phyloP scores from a whole-genome alignment of 257 asterid genomes.

The Solanum ahanhuiri region DNA sequence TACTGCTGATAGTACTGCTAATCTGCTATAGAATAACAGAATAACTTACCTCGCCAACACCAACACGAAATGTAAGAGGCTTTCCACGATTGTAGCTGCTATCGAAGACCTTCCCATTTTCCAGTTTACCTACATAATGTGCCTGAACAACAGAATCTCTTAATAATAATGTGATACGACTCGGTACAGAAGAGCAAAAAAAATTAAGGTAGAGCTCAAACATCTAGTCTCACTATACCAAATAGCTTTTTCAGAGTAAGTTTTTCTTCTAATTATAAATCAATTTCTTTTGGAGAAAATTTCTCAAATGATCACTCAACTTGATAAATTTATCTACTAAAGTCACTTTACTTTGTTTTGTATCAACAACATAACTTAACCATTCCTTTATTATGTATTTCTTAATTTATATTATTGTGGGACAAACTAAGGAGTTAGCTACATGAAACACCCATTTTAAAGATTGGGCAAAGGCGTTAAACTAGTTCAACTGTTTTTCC shows the following conservation, averaged over 20 bases:
- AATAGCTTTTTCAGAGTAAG: not conserved
- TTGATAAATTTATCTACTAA: not conserved
- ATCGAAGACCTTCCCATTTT: constrained; percentile 76
- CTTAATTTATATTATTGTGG: not conserved
- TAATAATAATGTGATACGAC: not conserved
- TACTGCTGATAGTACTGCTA: too few species aligned
- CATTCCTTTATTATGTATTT: not conserved
- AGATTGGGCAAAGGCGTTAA: not conserved
- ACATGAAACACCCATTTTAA: not conserved
- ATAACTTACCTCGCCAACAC: constrained; percentile 73
- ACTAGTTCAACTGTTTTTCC: not conserved
- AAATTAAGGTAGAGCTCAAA: not conserved
- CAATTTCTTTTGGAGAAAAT: not conserved
- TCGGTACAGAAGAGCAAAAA: not conserved
- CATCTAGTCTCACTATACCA: not conserved
- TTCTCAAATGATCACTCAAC: not conserved
- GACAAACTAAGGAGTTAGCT: not conserved
- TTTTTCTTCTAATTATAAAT: not conserved
- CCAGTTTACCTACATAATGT: constrained; percentile 71
- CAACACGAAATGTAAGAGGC: constrained; percentile 79
- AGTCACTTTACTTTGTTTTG: not conserved
- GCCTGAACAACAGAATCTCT: constrained; percentile 33
- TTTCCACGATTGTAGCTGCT: constrained; percentile 95
- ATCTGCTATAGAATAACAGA: not conserved
- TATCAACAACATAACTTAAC: not conserved